Conservation (phyloP, 2,329 filamentous ascomycete species). For the Neonectria hederae region DNA sequence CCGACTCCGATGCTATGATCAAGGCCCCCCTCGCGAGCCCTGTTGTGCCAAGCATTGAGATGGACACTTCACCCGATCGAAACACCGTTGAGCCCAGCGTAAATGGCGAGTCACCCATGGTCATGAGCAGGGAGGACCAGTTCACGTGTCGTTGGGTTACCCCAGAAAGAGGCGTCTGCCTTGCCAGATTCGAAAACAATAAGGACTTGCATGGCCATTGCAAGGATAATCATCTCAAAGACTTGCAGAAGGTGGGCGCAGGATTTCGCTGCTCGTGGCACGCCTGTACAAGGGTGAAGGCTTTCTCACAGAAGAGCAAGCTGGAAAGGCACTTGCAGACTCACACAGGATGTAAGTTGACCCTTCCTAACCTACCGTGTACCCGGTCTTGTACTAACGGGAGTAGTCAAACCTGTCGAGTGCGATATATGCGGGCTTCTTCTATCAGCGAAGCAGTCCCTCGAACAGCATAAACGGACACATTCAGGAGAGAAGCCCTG, state of each 20-base stretch:
- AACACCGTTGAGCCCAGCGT: background rate
- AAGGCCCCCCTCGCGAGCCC: constrained; percentile 31
- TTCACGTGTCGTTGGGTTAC: constrained; percentile 48
- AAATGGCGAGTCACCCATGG: background rate
- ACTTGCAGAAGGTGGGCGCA: constrained; percentile 53
- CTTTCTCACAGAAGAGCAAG: constrained; percentile 69
- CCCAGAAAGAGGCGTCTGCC: constrained; percentile 43
- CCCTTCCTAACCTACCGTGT: constrained; percentile 11
- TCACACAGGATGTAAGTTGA: constrained; percentile 68
- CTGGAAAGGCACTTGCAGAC: constrained; percentile 72
- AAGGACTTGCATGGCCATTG: constrained; percentile 66
- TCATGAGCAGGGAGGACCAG: constrained; percentile 36
- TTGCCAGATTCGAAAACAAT: constrained; percentile 52
- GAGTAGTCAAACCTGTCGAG: constrained; percentile 66
- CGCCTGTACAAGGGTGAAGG: constrained; percentile 61
- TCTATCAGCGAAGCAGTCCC: constrained; percentile 73
- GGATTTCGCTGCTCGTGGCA: constrained; percentile 67
- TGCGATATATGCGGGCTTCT: constrained; percentile 65
- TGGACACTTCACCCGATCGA: background rate
- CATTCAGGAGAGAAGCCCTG: constrained; percentile 74
- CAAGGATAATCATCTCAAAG: constrained; percentile 59
- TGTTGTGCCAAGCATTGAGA: constrained; percentile 17
- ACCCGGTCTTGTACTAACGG: constrained; percentile 22
- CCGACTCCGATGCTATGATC: constrained; percentile 38
- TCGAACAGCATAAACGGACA: constrained; percentile 73